These are phyloP conservation scores for Lipomyces yamadae DNA, from an alignment of 805 yeast species.

Conservation along the genomic window DNA sequence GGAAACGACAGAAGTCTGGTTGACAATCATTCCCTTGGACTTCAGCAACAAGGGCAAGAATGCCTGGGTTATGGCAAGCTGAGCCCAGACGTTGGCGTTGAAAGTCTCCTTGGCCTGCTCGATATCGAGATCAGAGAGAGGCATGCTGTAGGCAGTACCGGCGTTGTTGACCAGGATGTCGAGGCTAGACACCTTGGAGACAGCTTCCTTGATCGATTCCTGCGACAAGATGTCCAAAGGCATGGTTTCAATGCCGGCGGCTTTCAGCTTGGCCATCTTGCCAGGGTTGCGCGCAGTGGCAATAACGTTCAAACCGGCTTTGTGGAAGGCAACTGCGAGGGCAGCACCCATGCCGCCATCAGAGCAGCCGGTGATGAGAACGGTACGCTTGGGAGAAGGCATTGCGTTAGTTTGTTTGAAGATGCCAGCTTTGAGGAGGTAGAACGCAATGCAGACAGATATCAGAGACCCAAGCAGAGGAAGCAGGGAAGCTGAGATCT, in stretches of 20 bases:
- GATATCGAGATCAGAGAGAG: conserved; percentile 14
- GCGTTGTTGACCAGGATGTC: conserved; percentile 20
- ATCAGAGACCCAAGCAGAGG: too few relatives aligned
- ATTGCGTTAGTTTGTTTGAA: background rate
- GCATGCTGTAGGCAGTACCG: background rate
- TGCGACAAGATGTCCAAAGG: background rate
- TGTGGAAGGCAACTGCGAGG: background rate
- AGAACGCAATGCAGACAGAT: too few relatives aligned
- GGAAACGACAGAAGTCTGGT: background rate
- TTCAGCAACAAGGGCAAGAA: conserved; percentile 7
- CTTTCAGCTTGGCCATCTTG: background rate
- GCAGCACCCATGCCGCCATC: background rate
- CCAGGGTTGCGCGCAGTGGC: background rate
- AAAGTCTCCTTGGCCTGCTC: background rate
- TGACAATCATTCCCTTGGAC: conserved; percentile 18
- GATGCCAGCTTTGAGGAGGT: too few relatives aligned
- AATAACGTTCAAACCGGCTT: background rate
- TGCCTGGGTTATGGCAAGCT: conserved; percentile 7
- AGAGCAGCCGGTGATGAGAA: conserved; percentile 5
- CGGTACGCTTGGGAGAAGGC: background rate
- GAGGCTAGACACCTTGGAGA: background rate
- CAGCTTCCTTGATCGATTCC: background rate
- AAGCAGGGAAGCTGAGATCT: too few relatives aligned
- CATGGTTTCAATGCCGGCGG: background rate
- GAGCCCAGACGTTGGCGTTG: conserved; percentile 13